phyloP scores from a whole-genome alignment of 179 eudicot genomes.

The Dionaea muscipula region DNA sequence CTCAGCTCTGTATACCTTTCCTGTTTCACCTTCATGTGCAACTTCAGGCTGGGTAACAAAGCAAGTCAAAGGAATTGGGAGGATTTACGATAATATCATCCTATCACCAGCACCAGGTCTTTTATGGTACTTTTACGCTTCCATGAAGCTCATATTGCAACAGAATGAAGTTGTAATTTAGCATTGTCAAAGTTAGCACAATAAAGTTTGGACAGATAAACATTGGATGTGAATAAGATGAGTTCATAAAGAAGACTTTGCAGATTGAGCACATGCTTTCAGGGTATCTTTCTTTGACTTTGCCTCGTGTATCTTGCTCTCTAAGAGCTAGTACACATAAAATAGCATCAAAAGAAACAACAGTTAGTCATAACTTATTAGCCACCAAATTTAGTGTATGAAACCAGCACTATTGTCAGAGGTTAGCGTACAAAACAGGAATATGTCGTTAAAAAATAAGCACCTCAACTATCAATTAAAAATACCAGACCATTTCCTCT shows the following conservation, averaged over 20 bases:
- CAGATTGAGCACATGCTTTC: constrained; percentile 98
- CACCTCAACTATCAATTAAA: no score
- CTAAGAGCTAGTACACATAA: constrained; percentile 50
- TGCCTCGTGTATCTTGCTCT: constrained; percentile 98
- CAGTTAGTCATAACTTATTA: neutral
- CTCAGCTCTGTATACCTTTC: constrained; percentile 57
- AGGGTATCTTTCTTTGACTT: constrained; percentile 93
- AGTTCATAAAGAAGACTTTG: constrained; percentile 20
- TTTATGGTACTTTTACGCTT: no score
- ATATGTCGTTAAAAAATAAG: neutral
- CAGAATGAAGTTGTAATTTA: no score
- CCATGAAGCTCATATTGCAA: no score
- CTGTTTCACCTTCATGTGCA: constrained; percentile 68
- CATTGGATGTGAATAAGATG: neutral
- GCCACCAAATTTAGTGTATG: neutral
- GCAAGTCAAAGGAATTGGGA: neutral
- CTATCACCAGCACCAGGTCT: no score
- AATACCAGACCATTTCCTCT: no score
- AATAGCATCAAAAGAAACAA: neutral
- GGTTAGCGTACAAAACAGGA: neutral
- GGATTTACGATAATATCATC: no score
- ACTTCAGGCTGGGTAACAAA: constrained; percentile 35
- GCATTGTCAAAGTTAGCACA: no score
- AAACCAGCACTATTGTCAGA: neutral
- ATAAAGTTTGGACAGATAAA: neutral